phyloP scores from a whole-genome alignment of 306 rosid genomes.

The Hippophae rhamnoides region DNA sequence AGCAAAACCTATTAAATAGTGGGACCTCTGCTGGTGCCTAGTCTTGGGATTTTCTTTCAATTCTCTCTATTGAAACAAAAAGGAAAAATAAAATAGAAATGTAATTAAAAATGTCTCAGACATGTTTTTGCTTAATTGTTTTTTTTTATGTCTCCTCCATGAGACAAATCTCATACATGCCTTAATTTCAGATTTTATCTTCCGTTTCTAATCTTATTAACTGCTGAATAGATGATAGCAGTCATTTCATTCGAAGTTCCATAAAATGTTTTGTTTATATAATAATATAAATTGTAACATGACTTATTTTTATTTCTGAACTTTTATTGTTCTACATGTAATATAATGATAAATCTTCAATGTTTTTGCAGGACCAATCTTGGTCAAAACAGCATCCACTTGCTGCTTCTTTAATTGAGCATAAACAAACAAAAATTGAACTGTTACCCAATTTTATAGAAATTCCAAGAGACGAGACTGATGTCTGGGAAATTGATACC shows the following conservation, averaged over 20 bases:
- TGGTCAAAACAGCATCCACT: conserved; percentile 45
- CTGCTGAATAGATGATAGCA: too few relatives aligned
- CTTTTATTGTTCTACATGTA: not conserved
- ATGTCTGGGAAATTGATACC: conserved; percentile 96
- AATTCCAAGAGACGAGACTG: conserved; percentile 88
- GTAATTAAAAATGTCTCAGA: too few relatives aligned
- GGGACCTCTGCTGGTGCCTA: not conserved
- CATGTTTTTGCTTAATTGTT: too few relatives aligned
- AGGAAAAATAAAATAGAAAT: too few relatives aligned
- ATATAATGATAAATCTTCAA: conserved; percentile 14
- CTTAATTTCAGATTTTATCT: not conserved
- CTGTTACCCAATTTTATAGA: conserved; percentile 44
- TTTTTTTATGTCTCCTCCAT: too few relatives aligned
- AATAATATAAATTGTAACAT: too few relatives aligned
- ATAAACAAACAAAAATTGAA: conserved; percentile 40
- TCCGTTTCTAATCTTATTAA: too few relatives aligned
- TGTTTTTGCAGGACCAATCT: conserved; percentile 43
- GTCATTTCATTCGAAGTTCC: too few relatives aligned
- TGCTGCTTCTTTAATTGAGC: conserved; percentile 31
- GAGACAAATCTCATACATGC: not conserved
- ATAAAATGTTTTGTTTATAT: too few relatives aligned
- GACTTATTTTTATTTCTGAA: too few relatives aligned
- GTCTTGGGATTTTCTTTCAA: not conserved
- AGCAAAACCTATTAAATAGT: not conserved
- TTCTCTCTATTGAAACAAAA: not conserved